Evolutionary conservation across 257 asterid species (phyloP).

Genomic region (Capsicum rhomboideum): DNA sequence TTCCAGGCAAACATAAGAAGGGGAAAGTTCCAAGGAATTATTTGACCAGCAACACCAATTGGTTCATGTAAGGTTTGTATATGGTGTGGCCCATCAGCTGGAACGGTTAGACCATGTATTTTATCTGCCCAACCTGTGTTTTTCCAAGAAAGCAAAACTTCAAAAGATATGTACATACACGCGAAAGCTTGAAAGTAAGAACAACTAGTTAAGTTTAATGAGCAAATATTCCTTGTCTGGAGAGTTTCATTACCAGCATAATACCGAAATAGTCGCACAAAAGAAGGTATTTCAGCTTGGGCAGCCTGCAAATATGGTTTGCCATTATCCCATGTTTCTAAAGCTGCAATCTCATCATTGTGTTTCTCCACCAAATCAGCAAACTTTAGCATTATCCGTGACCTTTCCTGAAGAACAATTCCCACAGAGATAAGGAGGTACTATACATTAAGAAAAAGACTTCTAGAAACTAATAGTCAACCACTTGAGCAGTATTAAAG

Average conservation of each 20-base stretch:
- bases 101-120: slow-evolving; percentile 69
- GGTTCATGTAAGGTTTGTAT: slow-evolving; percentile 69
- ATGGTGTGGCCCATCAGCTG: slow-evolving; percentile 62
- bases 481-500: background rate
- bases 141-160: background rate
- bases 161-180: background rate
- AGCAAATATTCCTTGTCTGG: background rate
- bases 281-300: slow-evolving; percentile 37
- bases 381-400: slow-evolving; percentile 44
- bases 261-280: slow-evolving; percentile 50
- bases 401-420: slow-evolving; percentile 43
- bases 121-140: slow-evolving; percentile 73
- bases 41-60: slow-evolving; percentile 84
- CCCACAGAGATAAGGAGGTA: background rate
- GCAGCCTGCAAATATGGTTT: slow-evolving; percentile 68
- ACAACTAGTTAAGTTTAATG: background rate
- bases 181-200: background rate
- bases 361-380: slow-evolving; percentile 64
- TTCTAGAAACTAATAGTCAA: background rate
- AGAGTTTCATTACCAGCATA: slow-evolving; percentile 47
- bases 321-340: slow-evolving; percentile 81
- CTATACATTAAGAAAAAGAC: background rate
- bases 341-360: slow-evolving; percentile 53
- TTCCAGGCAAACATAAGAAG: slow-evolving; percentile 79
- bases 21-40: slow-evolving; percentile 86